Conservation (phyloP, 768 basidiomycete genomes). For the Strobilomyces echinocephalus region DNA sequence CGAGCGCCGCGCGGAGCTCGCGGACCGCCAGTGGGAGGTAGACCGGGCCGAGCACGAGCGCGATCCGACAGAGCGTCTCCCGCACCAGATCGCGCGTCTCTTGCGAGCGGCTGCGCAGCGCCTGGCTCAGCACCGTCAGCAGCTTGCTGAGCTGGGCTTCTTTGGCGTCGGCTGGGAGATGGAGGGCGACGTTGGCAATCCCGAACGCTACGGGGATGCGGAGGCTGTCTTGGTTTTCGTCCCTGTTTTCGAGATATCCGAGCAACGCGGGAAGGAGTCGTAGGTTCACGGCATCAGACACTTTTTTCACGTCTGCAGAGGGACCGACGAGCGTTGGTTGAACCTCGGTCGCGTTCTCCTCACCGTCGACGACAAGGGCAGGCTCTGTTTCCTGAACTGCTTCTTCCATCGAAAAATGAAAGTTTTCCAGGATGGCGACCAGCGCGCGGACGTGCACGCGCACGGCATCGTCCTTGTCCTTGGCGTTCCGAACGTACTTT, state of each 20-base stretch:
- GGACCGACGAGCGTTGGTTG: not conserved
- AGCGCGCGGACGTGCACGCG: conserved; percentile 81
- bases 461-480: conserved; percentile 65
- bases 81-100: conserved; percentile 86
- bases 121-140: conserved; percentile 82
- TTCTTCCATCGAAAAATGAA: conserved; percentile 85
- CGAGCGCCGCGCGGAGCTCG: conserved; percentile 78
- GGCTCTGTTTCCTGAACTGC: conserved; percentile 30
- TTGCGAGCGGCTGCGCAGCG: conserved; percentile 88
- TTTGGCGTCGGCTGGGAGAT: conserved; percentile 62
- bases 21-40: conserved; percentile 71
- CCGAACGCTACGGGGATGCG: conserved; percentile 88
- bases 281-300: conserved; percentile 71
- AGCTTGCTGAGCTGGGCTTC: conserved; percentile 70
- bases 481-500: conserved; percentile 69
- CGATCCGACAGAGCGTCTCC: conserved; percentile 79
- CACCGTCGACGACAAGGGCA: conserved; percentile 30
- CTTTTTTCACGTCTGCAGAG: conserved; percentile 30
- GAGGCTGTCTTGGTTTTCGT: conserved; percentile 77
- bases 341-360: conserved; percentile 19
- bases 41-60: conserved; percentile 61
- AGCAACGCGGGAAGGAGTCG: conserved; percentile 78
- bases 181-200: conserved; percentile 76
- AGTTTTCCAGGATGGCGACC: conserved; percentile 81
- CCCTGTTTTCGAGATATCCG: conserved; percentile 74